phyloP scores from a whole-genome alignment of 2,329 filamentous ascomycete genomes.

The Leptographium radiaticola region DNA sequence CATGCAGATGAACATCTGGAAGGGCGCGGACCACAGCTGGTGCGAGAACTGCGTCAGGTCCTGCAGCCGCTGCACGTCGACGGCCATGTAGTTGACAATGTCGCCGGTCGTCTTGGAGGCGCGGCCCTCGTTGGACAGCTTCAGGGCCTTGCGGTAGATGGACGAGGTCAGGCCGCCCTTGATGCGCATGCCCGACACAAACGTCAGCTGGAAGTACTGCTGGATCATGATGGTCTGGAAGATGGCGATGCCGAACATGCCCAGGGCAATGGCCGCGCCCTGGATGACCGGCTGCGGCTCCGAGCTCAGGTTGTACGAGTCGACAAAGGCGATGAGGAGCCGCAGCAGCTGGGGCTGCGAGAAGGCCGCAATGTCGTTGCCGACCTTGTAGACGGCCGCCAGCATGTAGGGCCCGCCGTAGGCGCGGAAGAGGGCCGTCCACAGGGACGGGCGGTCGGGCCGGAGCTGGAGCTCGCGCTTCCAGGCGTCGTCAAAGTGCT shows the following conservation, averaged over 20 bases:
- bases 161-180: slow-evolving; percentile 80
- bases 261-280: slow-evolving; percentile 75
- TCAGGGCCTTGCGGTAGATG: slow-evolving; percentile 86
- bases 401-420: slow-evolving; percentile 77
- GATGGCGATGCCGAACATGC: slow-evolving; percentile 82
- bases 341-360: slow-evolving; percentile 82
- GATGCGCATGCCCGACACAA: slow-evolving; percentile 93
- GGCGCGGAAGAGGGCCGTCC: slow-evolving; percentile 70
- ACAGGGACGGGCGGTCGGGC: slow-evolving; percentile 62
- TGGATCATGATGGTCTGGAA: slow-evolving; percentile 84
- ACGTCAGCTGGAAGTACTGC: slow-evolving; percentile 93
- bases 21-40: slow-evolving; percentile 91
- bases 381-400: slow-evolving; percentile 76
- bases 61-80: slow-evolving; percentile 88
- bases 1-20: slow-evolving; percentile 95
- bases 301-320: slow-evolving; percentile 51
- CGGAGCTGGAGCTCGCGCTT: slow-evolving; percentile 53
- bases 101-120: slow-evolving; percentile 85
- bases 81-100: slow-evolving; percentile 99
- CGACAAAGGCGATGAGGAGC: slow-evolving; percentile 70
- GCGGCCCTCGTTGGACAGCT: slow-evolving; percentile 84
- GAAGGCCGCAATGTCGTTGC: slow-evolving; percentile 77
- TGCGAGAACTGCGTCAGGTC: slow-evolving; percentile 93
- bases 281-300: slow-evolving; percentile 65
- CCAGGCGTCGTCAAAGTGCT: slow-evolving; percentile 65